A percentile compares a stretch with the other conserved stretches of the same genome.
These are phyloP conservation scores for Colletotrichum cuscutae DNA, from an alignment of 2,329 filamentous ascomycete species.

Conservation along the genomic window DNA sequence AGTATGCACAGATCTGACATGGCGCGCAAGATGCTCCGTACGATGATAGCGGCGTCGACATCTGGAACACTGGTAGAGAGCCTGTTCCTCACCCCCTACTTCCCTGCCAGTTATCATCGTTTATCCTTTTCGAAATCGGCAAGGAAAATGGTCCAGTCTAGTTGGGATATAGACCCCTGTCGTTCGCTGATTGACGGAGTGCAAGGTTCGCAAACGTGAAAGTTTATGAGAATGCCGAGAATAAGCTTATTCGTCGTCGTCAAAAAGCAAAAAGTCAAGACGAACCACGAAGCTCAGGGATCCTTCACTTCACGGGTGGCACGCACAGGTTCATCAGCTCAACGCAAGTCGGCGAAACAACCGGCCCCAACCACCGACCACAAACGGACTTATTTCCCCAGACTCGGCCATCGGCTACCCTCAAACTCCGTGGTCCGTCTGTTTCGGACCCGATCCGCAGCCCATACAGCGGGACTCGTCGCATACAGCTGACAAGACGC, in stretches of 20 bases:
- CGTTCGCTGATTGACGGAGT: neutral
- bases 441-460: neutral
- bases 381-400: too few species aligned
- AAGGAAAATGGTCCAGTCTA: too few species aligned
- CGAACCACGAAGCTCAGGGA: neutral
- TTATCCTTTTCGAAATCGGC: neutral
- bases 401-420: neutral
- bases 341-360: neutral
- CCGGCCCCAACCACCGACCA: neutral
- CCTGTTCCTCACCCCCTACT: neutral
- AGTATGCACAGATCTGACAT: slow-evolving; percentile 13
- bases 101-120: neutral
- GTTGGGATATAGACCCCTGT: neutral
- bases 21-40: slow-evolving; percentile 2
- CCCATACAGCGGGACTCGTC: neutral
- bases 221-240: neutral
- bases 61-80: slow-evolving; percentile 8
- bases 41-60: slow-evolving; percentile 14
- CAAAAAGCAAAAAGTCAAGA: neutral
- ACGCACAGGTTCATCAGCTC: too few species aligned
- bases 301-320: too few species aligned
- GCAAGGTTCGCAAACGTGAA: neutral
- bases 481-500: neutral
- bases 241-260: neutral
- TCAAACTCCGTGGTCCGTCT: neutral